A percentile compares a stretch with the other conserved stretches of the same genome.
Evolutionary conservation across 352 stramenopile genomes (phyloP).

Genomic region (Pelagophyceae sp.): DNA sequence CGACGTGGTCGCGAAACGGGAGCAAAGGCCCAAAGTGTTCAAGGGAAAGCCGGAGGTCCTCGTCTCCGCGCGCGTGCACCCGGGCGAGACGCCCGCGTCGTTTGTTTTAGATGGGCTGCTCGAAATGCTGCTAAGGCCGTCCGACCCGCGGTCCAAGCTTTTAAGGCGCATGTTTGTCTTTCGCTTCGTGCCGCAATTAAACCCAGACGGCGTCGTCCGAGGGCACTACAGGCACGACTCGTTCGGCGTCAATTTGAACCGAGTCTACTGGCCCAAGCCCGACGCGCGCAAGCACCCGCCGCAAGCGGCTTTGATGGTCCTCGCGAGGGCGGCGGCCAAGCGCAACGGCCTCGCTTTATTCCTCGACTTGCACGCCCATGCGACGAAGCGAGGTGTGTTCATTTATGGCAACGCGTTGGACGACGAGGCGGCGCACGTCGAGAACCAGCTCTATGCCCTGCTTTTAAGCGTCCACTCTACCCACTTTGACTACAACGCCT

Average conservation of each 20-base stretch:
- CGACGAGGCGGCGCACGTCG: constrained; percentile 23
- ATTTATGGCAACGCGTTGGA: constrained; percentile 71
- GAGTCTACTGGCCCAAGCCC: constrained; percentile 51
- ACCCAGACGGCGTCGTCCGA: constrained; percentile 68
- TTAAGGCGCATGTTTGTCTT: constrained; percentile 51
- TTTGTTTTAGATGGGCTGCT: constrained; percentile 61
- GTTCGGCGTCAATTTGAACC: constrained; percentile 73
- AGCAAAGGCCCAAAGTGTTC: background rate
- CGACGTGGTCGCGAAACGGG: background rate
- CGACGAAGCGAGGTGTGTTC: constrained; percentile 74
- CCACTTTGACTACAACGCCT: constrained; percentile 71
- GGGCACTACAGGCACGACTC: constrained; percentile 74
- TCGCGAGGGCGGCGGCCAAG: constrained; percentile 40
- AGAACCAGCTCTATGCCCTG: constrained; percentile 68
- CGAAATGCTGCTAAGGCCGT: constrained; percentile 44
- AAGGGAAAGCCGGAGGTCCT: constrained; percentile 36
- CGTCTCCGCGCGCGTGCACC: constrained; percentile 60
- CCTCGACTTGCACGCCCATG: constrained; percentile 76
- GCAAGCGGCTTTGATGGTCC: constrained; percentile 59
- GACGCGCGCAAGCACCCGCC: constrained; percentile 39
- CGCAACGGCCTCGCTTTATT: constrained; percentile 54
- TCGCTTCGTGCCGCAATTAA: constrained; percentile 67
- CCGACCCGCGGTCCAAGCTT: constrained; percentile 44
- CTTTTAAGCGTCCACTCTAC: constrained; percentile 56
- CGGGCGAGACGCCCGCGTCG: constrained; percentile 61